Evolutionary conservation across 1,284 basidiomycete species (phyloP).

Genomic region (Malassezia vespertilionis): DNA sequence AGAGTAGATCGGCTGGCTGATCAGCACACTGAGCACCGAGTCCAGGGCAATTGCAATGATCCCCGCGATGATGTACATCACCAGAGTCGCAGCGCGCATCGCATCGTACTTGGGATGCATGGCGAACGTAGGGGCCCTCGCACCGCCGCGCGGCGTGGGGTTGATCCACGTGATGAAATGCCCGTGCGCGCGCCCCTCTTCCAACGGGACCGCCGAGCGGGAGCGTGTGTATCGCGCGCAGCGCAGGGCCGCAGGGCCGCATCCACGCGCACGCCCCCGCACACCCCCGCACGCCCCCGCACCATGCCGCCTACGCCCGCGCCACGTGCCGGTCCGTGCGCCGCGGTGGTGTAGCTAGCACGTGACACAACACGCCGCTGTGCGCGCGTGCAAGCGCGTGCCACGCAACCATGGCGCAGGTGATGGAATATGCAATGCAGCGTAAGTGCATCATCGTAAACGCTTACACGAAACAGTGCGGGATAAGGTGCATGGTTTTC

Average conservation of each 20-base stretch:
- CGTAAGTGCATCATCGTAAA: neutral
- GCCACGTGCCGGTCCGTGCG: too few species aligned
- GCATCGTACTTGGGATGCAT: constrained; percentile 1
- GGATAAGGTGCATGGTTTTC: constrained; percentile 26
- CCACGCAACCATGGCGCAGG: constrained; percentile 13
- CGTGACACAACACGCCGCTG: neutral
- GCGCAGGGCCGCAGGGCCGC: too few species aligned
- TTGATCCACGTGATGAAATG: too few species aligned
- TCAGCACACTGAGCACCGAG: neutral
- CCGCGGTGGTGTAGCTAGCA: neutral
- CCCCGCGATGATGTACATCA: neutral
- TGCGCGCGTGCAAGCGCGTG: neutral
- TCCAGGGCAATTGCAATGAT: neutral
- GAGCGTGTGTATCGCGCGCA: too few species aligned
- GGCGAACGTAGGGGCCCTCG: too few species aligned
- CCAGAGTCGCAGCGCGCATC: neutral
- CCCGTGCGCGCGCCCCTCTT: too few species aligned
- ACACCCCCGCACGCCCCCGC: too few species aligned
- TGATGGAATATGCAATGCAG: constrained; percentile 15
- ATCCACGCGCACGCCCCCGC: too few species aligned
- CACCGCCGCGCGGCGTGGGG: too few species aligned
- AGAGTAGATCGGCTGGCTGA: neutral
- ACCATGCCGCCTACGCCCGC: too few species aligned
- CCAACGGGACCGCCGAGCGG: too few species aligned
- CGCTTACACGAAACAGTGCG: constrained; percentile 20